phyloP scores from a whole-genome alignment of 2,329 filamentous ascomycete species.

The Sporothrix euskadiensis region DNA sequence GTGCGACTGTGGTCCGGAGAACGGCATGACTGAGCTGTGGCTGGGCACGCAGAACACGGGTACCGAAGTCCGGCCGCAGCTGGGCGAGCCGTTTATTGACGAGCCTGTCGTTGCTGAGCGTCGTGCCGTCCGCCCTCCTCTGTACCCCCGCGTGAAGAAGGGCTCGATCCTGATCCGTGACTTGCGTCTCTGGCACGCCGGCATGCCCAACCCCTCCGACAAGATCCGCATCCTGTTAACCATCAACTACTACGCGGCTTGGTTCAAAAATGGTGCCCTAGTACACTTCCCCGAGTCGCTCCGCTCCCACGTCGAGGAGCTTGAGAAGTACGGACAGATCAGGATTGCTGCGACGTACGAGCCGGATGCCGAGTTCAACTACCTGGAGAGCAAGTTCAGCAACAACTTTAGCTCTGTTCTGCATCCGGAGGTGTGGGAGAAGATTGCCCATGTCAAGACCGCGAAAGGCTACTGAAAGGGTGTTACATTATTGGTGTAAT shows the following conservation, averaged over 20 bases:
- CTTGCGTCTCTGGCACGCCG: constrained; percentile 50
- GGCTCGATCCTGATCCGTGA: constrained; percentile 59
- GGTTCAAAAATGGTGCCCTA: constrained; percentile 29
- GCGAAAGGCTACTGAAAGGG: constrained; percentile 28
- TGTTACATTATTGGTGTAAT: background rate
- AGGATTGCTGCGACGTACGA: constrained; percentile 27
- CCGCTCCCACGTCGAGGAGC: constrained; percentile 5
- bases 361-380: constrained; percentile 26
- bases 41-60: constrained; percentile 54
- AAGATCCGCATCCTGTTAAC: constrained; percentile 27
- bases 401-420: constrained; percentile 31
- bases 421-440: constrained; percentile 27
- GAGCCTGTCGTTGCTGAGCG: constrained; percentile 44
- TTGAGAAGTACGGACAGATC: constrained; percentile 26
- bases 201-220: constrained; percentile 28
- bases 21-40: constrained; percentile 61
- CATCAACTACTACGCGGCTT: constrained; percentile 28
- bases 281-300: constrained; percentile 26
- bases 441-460: constrained; percentile 28
- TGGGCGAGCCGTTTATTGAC: constrained; percentile 51
- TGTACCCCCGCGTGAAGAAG: constrained; percentile 45
- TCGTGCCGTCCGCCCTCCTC: constrained; percentile 49
- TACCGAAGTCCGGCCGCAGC: constrained; percentile 52
- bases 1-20: constrained; percentile 51
- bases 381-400: constrained; percentile 29